Evolutionary conservation across 208 protist genomes (phyloP), one percentile per base, ranked within the genome.

Genomic region (Giardia duodenalis): DNA sequence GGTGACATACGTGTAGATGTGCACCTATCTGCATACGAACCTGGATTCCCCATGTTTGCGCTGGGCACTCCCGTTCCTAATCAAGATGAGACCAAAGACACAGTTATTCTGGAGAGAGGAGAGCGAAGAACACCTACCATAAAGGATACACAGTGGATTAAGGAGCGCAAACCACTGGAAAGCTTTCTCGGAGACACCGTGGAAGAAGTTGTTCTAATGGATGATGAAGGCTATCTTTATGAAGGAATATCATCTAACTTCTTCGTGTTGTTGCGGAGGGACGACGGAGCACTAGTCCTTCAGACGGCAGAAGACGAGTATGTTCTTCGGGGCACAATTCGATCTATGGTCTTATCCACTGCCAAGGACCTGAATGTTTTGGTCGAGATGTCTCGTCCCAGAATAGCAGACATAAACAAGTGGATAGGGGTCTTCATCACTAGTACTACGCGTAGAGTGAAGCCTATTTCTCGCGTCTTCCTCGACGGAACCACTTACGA

Each of bases 201-300:
- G 57, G 57, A 76, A 39, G 57, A 76, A 30, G 57, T 76, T 39
- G 19, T 76, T 76, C 57, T 76, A 10, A 76, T 30, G 19, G 19
- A 76, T 76, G 57, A 76, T 76, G 57, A n/a, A n/a, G n/a, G 57
- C 30, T 30, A 39, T 30, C 19, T 76, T 30, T 76, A 10, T 76
- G 57, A 76, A 76, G 57, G 57, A 76, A 39, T 76, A 76, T 76
- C 57, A 76, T 76, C 57, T 39, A 76, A 76, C 57, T 76, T 76
- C 57, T 76, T 76, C 30, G 57, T 76, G 10, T 39, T 76, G 10
- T 30, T n/a, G n/a, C n/a, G n/a, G n/a, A n/a, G n/a, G n/a, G n/a
- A n/a, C n/a, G n/a, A n/a, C n/a, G n/a, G 57, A 10, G 30, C 10
- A 76, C 19, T 10, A 76, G 57, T 76, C 30, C 19, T 76, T 30